These are phyloP conservation scores for Haplosporangium gracile DNA, from an alignment of 192 early-diverging fungal genomes.

Conservation along the genomic window DNA sequence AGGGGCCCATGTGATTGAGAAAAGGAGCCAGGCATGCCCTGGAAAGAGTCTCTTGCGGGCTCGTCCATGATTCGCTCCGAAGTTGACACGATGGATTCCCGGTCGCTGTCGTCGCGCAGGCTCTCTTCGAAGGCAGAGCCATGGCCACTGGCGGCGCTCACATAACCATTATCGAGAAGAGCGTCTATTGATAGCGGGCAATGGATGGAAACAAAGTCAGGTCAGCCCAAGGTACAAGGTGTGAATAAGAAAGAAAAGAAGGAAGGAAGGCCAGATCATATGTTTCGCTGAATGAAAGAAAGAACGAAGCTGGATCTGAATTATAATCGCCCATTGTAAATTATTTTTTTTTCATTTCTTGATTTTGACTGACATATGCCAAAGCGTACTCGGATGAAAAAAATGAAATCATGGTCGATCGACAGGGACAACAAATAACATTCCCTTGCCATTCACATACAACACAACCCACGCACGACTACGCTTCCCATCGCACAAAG, in stretches of 20 bases:
- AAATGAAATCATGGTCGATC: conserved; percentile 11
- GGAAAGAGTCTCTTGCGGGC: neutral
- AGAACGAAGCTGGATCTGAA: conserved; percentile 42
- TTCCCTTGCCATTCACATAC: neutral
- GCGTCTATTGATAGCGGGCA: conserved; percentile 40
- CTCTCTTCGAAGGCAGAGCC: conserved; percentile 64
- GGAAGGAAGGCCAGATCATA: conserved; percentile 6
- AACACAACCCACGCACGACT: neutral
- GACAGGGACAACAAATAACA: neutral
- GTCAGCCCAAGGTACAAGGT: neutral
- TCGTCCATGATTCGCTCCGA: conserved; percentile 25
- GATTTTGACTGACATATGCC: conserved; percentile 45
- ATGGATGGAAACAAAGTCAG: neutral
- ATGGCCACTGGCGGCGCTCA: conserved; percentile 76
- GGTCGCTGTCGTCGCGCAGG: conserved; percentile 55
- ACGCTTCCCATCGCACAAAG: neutral
- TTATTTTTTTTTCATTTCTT: conserved; percentile 2
- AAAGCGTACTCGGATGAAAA: conserved; percentile 10
- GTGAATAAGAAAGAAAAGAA: neutral
- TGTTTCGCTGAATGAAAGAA: conserved; percentile 10
- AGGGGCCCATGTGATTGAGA: conserved; percentile 51
- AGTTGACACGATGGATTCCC: conserved; percentile 54
- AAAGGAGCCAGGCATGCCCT: conserved; percentile 45
- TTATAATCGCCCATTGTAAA: neutral
- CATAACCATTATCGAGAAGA: conserved; percentile 69